These are phyloP conservation scores for Clohesyomyces aquaticus DNA, from an alignment of 495 filamentous ascomycete species.

Conservation along the genomic window DNA sequence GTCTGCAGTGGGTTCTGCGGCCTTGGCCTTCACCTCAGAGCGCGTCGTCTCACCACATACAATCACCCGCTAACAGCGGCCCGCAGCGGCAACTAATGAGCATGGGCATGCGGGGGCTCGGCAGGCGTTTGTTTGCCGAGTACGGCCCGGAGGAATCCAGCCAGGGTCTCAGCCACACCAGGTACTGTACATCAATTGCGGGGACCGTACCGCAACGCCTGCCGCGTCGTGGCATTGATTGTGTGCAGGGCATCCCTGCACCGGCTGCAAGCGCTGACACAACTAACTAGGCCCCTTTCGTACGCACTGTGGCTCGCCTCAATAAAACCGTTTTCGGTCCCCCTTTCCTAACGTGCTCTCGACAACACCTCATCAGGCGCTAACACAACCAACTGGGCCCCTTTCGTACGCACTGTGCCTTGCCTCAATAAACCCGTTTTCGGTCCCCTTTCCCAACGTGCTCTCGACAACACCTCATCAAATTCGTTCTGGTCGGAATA, in stretches of 20 bases:
- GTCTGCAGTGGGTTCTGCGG: not conserved
- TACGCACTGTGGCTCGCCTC: not conserved
- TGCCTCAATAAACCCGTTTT: slow-evolving; percentile 45
- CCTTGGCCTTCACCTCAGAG: not conserved
- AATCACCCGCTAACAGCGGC: not conserved
- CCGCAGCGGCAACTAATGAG: not conserved
- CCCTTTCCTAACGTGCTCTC: not conserved
- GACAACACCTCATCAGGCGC: not conserved
- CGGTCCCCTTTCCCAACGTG: slow-evolving; percentile 11
- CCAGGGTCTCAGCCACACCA: too few species aligned
- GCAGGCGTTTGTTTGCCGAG: not conserved
- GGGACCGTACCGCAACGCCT: not conserved
- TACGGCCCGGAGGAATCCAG: not conserved
- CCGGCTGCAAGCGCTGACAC: not conserved
- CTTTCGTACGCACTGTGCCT: slow-evolving; percentile 20
- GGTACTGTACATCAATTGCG: too few species aligned
- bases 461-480: slow-evolving; percentile 7
- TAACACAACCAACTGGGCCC: not conserved
- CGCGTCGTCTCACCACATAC: not conserved
- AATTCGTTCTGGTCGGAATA: slow-evolving; percentile 8
- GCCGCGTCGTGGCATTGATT: not conserved
- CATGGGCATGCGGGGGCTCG: not conserved
- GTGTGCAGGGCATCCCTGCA: not conserved
- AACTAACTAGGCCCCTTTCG: not conserved
- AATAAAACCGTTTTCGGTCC: not conserved